phyloP scores from a whole-genome alignment of 208 protist species.

The Trypanosoma grayi region DNA sequence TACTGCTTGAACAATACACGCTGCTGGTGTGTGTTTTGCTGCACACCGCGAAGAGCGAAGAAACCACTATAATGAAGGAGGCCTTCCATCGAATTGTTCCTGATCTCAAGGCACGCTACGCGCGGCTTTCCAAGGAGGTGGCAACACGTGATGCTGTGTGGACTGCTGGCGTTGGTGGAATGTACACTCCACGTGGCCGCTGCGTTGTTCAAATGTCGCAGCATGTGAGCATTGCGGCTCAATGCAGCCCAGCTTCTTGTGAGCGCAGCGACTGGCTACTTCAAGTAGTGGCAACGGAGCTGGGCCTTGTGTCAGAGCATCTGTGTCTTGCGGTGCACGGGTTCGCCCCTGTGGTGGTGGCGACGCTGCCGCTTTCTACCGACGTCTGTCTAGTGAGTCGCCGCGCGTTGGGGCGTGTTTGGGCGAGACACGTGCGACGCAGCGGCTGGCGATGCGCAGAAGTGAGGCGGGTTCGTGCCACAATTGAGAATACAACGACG shows the following conservation, averaged over 20 bases:
- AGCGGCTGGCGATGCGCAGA: slow-evolving; percentile 11
- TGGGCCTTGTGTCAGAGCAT: slow-evolving; percentile 18
- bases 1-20: slow-evolving; percentile 22
- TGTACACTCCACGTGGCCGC: slow-evolving; percentile 14
- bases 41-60: slow-evolving; percentile 5
- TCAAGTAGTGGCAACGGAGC: background rate
- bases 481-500: background rate
- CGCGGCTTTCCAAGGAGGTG: background rate
- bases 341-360: background rate
- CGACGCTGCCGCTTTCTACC: slow-evolving; percentile 10
- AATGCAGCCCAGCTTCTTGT: slow-evolving; percentile 4
- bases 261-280: background rate
- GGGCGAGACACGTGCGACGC: background rate
- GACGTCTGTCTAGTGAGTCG: slow-evolving; percentile 7
- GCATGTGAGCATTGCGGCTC: background rate
- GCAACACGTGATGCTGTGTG: background rate
- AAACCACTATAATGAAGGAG: slow-evolving; percentile 5
- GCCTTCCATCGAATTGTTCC: slow-evolving; percentile 17
- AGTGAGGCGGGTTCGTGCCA: background rate
- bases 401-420: slow-evolving; percentile 1
- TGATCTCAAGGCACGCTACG: slow-evolving; percentile 20
- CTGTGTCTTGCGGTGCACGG: background rate
- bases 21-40: slow-evolving; percentile 36
- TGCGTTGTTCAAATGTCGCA: slow-evolving; percentile 5
- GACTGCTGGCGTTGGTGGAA: background rate